Evolutionary conservation across 2,329 filamentous ascomycete species (phyloP).

Genomic region (Penicillium sumatraense): DNA sequence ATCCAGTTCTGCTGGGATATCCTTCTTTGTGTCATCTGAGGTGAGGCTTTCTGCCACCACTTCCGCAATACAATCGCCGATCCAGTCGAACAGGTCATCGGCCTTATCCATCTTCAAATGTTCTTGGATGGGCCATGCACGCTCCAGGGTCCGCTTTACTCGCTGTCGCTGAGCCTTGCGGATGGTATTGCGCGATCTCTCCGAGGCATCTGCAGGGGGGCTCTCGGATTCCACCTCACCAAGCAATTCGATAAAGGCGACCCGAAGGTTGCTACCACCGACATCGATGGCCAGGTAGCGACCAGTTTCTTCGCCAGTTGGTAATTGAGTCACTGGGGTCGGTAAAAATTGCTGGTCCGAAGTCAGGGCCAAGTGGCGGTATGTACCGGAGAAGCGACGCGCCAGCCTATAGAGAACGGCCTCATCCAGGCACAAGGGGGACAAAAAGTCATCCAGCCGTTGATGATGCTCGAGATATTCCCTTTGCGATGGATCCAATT

Average conservation of each 20-base stretch:
- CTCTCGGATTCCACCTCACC: constrained; percentile 46
- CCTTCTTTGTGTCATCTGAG: constrained; percentile 43
- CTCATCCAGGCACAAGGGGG: constrained; percentile 47
- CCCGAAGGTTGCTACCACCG: constrained; percentile 60
- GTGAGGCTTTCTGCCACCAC: constrained; percentile 64
- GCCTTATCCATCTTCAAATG: constrained; percentile 68
- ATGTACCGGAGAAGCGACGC: constrained; percentile 51
- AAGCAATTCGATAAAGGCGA: constrained; percentile 60
- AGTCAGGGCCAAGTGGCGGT: constrained; percentile 48
- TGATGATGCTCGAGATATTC: constrained; percentile 38
- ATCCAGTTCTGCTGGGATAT: constrained; percentile 50
- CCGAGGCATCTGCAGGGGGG: constrained; percentile 35
- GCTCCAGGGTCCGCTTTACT: constrained; percentile 53
- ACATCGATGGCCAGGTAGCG: constrained; percentile 62
- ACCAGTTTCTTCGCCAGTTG: constrained; percentile 58
- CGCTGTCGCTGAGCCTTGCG: constrained; percentile 53
- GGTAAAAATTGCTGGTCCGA: constrained; percentile 54
- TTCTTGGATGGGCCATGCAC: constrained; percentile 59
- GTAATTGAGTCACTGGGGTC: constrained; percentile 52
- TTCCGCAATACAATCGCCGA: constrained; percentile 75
- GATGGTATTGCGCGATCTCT: constrained; percentile 49
- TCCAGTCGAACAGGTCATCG: constrained; percentile 79
- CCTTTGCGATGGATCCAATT: constrained; percentile 33
- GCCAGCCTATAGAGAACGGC: constrained; percentile 50
- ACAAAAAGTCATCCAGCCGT: constrained; percentile 45